These are phyloP conservation scores for Russula ochroleuca DNA, from an alignment of 768 basidiomycete genomes.

Conservation along the genomic window DNA sequence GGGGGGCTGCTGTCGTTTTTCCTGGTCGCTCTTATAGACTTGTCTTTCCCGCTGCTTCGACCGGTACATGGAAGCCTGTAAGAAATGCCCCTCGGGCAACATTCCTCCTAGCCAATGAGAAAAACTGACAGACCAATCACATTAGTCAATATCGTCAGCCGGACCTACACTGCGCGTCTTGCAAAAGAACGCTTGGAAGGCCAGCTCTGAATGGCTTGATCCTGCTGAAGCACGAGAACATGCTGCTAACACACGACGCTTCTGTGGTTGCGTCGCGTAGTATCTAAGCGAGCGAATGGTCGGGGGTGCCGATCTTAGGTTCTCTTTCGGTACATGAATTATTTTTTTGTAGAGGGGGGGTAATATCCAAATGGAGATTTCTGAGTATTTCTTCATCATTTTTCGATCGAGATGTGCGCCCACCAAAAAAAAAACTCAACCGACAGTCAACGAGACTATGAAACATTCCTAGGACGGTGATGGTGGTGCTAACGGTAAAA, in stretches of 20 bases:
- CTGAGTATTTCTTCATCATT: conserved; percentile 4
- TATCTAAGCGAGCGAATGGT: not conserved
- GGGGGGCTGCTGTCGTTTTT: not conserved
- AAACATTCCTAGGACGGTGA: conserved; percentile 2
- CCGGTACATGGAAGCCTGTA: conserved; percentile 82
- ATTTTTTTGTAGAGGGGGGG: conserved; percentile 3
- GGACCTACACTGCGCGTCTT: conserved; percentile 58
- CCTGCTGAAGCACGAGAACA: not conserved
- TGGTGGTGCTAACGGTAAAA: conserved; percentile 8
- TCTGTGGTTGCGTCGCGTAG: conserved; percentile 1
- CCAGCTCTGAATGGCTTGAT: conserved; percentile 10
- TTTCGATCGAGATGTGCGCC: conserved; percentile 16
- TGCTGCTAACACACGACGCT: not conserved
- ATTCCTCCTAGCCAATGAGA: not conserved
- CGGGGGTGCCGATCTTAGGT: conserved; percentile 10
- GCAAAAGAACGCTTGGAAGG: conserved; percentile 44
- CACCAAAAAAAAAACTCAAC: conserved; percentile 8
- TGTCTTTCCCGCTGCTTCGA: conserved; percentile 75
- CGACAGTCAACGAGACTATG: not conserved
- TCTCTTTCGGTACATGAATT: not conserved
- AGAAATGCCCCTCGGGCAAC: conserved; percentile 29
- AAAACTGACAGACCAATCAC: conserved; percentile 7
- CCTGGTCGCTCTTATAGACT: conserved; percentile 43
- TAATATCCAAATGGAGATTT: conserved; percentile 7
- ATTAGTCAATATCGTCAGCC: conserved; percentile 76